Percentiles rank a stretch among this genome's conserved stretches.
Conservation (phyloP, 208 protist species). For the Crithidia bombi region DNA sequence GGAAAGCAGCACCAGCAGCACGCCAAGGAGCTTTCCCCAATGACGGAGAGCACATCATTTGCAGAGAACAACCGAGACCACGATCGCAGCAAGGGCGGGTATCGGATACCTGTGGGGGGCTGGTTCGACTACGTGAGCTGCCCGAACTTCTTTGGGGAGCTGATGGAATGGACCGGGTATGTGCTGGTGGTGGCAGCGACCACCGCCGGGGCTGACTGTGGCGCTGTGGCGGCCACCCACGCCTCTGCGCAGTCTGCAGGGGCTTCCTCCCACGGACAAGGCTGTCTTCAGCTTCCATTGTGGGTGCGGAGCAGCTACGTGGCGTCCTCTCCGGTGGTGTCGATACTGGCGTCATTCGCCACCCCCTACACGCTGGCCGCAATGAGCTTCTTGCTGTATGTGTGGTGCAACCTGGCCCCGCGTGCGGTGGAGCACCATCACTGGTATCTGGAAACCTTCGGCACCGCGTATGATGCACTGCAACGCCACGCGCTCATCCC, state of each 20-base stretch:
- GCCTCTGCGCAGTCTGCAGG: background rate
- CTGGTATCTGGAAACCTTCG: constrained; percentile 75
- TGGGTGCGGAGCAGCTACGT: background rate
- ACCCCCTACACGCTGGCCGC: constrained; percentile 45
- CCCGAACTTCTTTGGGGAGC: constrained; percentile 81
- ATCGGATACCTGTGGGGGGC: constrained; percentile 62
- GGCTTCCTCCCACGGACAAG: no score
- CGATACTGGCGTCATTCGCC: constrained; percentile 2
- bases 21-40: background rate
- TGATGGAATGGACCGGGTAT: constrained; percentile 81
- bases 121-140: constrained; percentile 80
- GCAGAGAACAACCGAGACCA: background rate
- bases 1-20: constrained; percentile 4
- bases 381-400: constrained; percentile 71
- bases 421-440: constrained; percentile 65
- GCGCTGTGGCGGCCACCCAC: background rate
- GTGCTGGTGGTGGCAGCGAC: constrained; percentile 50
- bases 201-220: constrained; percentile 15
- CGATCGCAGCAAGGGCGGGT: constrained; percentile 8
- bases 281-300: background rate
- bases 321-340: background rate
- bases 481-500: constrained; percentile 48
- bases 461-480: constrained; percentile 48
- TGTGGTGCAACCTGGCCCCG: constrained; percentile 69
- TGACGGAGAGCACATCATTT: background rate